Evolutionary conservation across 2,329 filamentous ascomycete species (phyloP).

Genomic region (Leptographium radiaticola): DNA sequence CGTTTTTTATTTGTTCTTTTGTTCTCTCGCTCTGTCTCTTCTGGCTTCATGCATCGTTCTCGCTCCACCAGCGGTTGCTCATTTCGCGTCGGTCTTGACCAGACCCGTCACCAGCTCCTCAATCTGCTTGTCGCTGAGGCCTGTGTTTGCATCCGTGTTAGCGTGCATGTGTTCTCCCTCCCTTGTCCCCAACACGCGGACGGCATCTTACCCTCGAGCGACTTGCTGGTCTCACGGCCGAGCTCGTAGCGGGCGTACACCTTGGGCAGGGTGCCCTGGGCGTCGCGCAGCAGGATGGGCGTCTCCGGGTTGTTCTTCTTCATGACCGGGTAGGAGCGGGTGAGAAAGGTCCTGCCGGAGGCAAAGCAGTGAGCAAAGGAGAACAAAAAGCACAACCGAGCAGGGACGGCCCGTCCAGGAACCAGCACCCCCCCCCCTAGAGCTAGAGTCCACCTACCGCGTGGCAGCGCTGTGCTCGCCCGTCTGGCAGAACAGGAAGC

Average conservation of each 20-base stretch:
- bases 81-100: constrained; percentile 28
- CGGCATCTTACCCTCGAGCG: constrained; percentile 32
- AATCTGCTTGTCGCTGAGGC: constrained; percentile 47
- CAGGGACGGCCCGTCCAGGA: neutral
- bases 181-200: neutral
- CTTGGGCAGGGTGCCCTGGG: constrained; percentile 67
- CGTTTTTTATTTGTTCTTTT: neutral
- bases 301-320: constrained; percentile 96
- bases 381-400: neutral
- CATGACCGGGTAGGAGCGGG: constrained; percentile 90
- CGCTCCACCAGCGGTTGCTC: neutral
- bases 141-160: constrained; percentile 13
- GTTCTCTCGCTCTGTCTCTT: neutral
- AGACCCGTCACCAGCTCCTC: constrained; percentile 43
- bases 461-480: constrained; percentile 80
- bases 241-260: constrained; percentile 82
- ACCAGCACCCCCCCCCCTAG: too few relatives aligned
- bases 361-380: neutral
- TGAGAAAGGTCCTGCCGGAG: constrained; percentile 64
- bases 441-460: constrained; percentile 39
- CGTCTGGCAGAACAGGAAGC: constrained; percentile 95
- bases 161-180: neutral
- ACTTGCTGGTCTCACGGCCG: constrained; percentile 42
- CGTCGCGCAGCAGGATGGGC: constrained; percentile 92
- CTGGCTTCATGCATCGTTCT: neutral